Conservation (phyloP, 169 alveolate species). For the Ichthyophthirius multifiliis region DNA sequence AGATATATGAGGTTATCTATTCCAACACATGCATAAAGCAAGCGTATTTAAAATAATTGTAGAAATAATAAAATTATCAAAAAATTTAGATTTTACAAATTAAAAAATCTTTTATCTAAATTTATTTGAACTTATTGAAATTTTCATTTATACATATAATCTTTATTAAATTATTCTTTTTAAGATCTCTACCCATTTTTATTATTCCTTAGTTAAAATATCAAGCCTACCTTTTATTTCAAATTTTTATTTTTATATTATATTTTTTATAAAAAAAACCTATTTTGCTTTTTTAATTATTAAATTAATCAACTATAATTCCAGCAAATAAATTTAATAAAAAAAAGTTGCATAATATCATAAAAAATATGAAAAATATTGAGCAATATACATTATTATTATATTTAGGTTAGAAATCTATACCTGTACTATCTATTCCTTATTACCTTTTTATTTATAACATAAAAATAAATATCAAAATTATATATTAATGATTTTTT, state of each 20-base stretch:
- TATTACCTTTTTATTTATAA: too few species aligned
- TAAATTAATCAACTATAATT: conserved; percentile 58
- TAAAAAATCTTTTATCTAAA: not conserved
- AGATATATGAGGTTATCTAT: not conserved
- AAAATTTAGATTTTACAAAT: not conserved
- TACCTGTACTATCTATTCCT: conserved; percentile 29
- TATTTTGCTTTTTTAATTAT: conserved; percentile 33
- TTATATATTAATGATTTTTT: too few species aligned
- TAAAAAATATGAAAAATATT: conserved; percentile 65
- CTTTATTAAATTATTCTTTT: not conserved
- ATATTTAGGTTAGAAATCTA: conserved; percentile 27
- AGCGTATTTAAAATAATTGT: conserved; percentile 42
- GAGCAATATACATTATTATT: conserved; percentile 54
- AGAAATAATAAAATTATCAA: conserved; percentile 40
- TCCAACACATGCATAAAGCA: conserved; percentile 21
- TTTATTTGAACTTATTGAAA: not conserved
- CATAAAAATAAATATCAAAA: too few species aligned
- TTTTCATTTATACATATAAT: conserved; percentile 2
- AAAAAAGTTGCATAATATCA: conserved; percentile 77
- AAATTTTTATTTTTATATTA: not conserved
- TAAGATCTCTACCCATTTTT: conserved; percentile 46
- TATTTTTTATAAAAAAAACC: not conserved
- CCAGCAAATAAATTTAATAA: conserved; percentile 83
- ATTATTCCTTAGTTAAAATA: conserved; percentile 16
- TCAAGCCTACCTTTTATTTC: not conserved